Conservation (phyloP, 306 rosid species). For the Rubus parviflorus region DNA sequence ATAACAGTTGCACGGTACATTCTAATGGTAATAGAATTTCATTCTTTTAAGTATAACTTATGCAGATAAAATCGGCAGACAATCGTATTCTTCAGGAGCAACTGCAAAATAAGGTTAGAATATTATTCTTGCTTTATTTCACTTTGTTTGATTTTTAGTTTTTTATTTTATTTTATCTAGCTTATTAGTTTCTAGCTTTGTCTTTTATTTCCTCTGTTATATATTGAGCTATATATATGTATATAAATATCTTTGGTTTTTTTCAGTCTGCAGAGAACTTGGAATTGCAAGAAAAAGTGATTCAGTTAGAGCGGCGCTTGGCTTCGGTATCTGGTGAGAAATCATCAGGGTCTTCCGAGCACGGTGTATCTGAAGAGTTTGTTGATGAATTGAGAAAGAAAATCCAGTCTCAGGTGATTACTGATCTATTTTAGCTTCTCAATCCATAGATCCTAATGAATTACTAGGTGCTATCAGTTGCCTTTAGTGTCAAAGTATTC, state of each 20-base stretch:
- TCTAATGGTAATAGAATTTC: neutral
- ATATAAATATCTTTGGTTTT: conserved; percentile 15
- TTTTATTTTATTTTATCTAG: neutral
- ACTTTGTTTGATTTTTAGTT: neutral
- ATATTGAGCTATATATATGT: neutral
- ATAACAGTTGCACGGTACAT: no score
- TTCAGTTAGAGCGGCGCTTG: conserved; percentile 63
- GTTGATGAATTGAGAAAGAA: conserved; percentile 73
- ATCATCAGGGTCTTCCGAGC: conserved; percentile 39
- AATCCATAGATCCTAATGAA: conserved; percentile 10
- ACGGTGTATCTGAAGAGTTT: conserved; percentile 49
- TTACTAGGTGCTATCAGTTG: neutral
- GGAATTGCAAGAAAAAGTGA: conserved; percentile 70
- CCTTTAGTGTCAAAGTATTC: neutral
- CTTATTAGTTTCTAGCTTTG: conserved; percentile 10
- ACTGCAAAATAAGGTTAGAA: conserved; percentile 73
- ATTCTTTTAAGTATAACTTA: conserved; percentile 1
- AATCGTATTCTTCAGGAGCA: conserved; percentile 96
- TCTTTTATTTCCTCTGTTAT: conserved; percentile 5
- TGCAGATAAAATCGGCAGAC: conserved; percentile 93
- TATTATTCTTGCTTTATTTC: conserved; percentile 8
- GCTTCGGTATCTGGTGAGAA: conserved; percentile 45
- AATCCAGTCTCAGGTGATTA: conserved; percentile 78
- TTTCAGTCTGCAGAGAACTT: conserved; percentile 77
- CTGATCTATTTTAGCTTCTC: conserved; percentile 12